phyloP scores from a whole-genome alignment of 2,329 filamentous ascomycete species.

The Botrytis fabae region DNA sequence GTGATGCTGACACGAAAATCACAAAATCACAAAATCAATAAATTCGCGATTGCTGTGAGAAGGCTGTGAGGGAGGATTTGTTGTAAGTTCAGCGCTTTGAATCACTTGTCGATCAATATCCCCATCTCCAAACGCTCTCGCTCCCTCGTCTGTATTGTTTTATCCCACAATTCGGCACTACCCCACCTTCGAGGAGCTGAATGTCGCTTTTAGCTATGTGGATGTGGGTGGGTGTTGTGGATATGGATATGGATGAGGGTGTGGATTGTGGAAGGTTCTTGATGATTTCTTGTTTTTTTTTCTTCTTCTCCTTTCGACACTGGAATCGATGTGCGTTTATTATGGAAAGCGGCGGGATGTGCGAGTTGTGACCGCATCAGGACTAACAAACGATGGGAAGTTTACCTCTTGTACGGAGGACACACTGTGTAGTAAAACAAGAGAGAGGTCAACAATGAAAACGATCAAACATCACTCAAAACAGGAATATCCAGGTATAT shows the following conservation, averaged over 20 bases:
- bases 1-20: not conserved
- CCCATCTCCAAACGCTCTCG: not conserved
- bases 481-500: not conserved
- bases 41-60: not conserved
- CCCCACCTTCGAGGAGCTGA: constrained; percentile 10
- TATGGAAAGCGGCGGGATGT: not conserved
- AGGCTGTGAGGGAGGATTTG: not conserved
- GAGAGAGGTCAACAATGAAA: not conserved
- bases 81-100: not conserved
- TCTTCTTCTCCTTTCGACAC: not conserved
- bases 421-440: too few relatives aligned
- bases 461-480: not conserved
- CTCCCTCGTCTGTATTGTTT: not conserved
- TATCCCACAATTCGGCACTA: not conserved
- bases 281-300: not conserved
- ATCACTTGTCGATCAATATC: not conserved
- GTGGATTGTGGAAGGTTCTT: not conserved
- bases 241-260: not conserved
- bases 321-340: too few relatives aligned
- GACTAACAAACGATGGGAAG: not conserved
- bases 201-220: not conserved
- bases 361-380: not conserved
- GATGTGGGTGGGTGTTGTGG: not conserved
- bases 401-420: too few relatives aligned
- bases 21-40: not conserved